Conservation (phyloP, 2,329 filamentous ascomycete species). For the Penicillium sp. region DNA sequence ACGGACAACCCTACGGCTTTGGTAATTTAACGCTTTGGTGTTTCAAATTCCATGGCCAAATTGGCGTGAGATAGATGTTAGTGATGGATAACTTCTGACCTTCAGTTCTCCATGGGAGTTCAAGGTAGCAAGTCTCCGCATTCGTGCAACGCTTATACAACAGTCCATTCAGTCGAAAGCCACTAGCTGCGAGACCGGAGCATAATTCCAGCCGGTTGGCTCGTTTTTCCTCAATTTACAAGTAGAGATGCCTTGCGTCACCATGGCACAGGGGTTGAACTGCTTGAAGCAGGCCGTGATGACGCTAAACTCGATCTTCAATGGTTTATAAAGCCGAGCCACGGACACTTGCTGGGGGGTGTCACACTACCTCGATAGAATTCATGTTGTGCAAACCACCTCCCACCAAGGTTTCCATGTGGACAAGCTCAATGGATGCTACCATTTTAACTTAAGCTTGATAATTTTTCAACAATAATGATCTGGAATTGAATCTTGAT, state of each 20-base stretch:
- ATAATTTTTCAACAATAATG: not conserved
- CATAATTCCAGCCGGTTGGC: not conserved
- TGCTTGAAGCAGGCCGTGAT: not conserved
- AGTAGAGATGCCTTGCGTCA: not conserved
- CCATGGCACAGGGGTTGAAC: not conserved
- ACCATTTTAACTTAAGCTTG: not conserved
- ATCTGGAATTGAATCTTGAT: not conserved
- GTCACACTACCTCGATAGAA: constrained; percentile 2
- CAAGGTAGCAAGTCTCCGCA: not conserved
- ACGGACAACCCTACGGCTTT: too few relatives aligned
- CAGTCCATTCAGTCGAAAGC: too few relatives aligned
- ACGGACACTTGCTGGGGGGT: constrained; percentile 6
- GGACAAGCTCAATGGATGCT: not conserved
- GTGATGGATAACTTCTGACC: too few relatives aligned
- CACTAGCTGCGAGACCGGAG: not conserved
- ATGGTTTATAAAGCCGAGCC: not conserved
- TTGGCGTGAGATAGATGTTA: too few relatives aligned
- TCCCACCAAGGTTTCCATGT: constrained; percentile 2
- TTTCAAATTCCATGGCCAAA: too few relatives aligned
- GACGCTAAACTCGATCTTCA: not conserved
- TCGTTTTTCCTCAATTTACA: not conserved
- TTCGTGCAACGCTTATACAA: not conserved
- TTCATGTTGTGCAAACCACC: not conserved
- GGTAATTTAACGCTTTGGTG: too few relatives aligned
- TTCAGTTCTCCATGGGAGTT: too few relatives aligned